Base-by-base conservation (phyloP, 352 stramenopile species). In the Phytophthora nicotianae region DNA sequence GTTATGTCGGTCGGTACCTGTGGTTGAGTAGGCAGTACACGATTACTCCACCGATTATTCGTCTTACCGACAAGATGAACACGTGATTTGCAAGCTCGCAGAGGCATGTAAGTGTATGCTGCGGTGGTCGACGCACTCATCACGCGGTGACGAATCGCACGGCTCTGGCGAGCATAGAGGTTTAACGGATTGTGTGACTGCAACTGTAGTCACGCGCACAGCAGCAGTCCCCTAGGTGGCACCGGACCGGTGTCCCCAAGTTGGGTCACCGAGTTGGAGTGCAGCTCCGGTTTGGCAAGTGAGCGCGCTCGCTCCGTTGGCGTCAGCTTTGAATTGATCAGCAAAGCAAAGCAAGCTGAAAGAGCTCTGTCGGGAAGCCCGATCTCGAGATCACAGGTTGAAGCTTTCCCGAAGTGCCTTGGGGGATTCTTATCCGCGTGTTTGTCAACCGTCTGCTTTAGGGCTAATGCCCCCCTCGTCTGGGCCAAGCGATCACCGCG, bases 191-290 rank as follows among this genome's bases (percentile, higher is more conserved):
- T 68, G 60, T 68, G 52, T 63, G 51, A 63, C 26, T 57, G 51
- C 52, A 57, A 68, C 60, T 63, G 52, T 68, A 58, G 60, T 68
- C 60, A 68, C 52, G 50, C 38, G 32, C 43, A 52, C 29, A 60
- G 58, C 21, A 60, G 32, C 40, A 17, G 49, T 23, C 9, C 19
- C 47, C 0, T 20, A 27, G 46, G 11, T 19, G 32, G n/a, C 53
- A 29, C 42, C 13, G n/a, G 50, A 17, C 7, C 7, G 24, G 24
- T 29, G 24, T 7, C 24, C 7, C 32, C 3, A 21, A 24, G 13
- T 21, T 19, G 20, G 7, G 14, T n/a, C n/a, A n/a, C n/a, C n/a
- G n/a, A n/a, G n/a, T n/a, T 16, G 6, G 1, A 11, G 35, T 20
- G 16, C 3, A 10, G 10, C 24, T 50, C 43, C 23, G 43, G 38